phyloP scores from a whole-genome alignment of 2,329 filamentous ascomycete species.

The Bimuria novae-zelandiae region DNA sequence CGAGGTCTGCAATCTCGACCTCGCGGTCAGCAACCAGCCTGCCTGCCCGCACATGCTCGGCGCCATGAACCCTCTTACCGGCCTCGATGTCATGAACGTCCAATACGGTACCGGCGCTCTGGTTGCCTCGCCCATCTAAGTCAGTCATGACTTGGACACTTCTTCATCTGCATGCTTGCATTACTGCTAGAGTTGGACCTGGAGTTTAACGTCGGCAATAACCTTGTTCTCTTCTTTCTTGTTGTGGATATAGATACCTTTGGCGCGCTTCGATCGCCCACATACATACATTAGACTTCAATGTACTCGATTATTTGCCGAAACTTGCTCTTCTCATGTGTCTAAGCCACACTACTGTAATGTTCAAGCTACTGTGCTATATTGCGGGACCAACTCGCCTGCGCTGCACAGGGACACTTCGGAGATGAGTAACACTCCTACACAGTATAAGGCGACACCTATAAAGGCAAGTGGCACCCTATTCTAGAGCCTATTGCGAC shows the following conservation, averaged over 20 bases:
- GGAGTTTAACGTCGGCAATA: background rate
- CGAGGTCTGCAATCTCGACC: constrained; percentile 31
- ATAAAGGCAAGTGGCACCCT: too few relatives aligned
- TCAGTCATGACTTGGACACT: background rate
- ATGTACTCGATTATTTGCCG: background rate
- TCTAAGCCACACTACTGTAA: too few relatives aligned
- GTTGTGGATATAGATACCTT: constrained; percentile 3
- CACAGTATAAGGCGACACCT: too few relatives aligned
- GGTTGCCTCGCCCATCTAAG: constrained; percentile 6
- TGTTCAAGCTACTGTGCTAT: too few relatives aligned
- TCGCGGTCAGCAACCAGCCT: constrained; percentile 33
- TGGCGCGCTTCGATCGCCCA: background rate
- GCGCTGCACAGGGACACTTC: too few relatives aligned
- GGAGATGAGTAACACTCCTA: too few relatives aligned
- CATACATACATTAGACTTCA: background rate
- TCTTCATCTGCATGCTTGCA: background rate
- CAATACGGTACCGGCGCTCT: constrained; percentile 27
- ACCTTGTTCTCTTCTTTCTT: background rate
- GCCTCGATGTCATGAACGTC: constrained; percentile 26
- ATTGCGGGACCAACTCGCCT: too few relatives aligned
- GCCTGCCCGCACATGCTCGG: constrained; percentile 30
- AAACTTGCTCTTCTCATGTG: too few relatives aligned
- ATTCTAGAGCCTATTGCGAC: too few relatives aligned
- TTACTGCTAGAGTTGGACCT: background rate
- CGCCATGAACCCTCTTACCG: constrained; percentile 22